Percentiles rank a stretch among this genome's conserved stretches.
phyloP scores from a whole-genome alignment of 345 rosid species.

The Populus ilicifolia region DNA sequence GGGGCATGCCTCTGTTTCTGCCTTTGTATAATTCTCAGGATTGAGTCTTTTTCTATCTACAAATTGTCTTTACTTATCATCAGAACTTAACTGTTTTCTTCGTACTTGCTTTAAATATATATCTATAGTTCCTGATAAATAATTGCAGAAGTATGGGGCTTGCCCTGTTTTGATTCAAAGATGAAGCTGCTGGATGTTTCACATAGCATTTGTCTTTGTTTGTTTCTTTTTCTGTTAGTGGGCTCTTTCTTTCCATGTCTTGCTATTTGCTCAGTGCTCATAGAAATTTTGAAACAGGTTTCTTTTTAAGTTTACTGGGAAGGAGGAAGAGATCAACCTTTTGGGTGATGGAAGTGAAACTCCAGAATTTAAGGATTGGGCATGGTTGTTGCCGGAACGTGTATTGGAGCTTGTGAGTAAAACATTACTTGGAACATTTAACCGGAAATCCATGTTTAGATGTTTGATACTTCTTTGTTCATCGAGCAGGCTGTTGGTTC shows the following conservation, averaged over 20 bases:
- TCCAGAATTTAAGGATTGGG: slow-evolving; percentile 70
- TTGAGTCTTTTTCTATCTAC: not conserved
- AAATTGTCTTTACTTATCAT: not conserved
- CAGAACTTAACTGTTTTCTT: not conserved
- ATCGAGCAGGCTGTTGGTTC: slow-evolving; percentile 50
- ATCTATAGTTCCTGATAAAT: not conserved
- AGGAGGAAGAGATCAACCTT: slow-evolving; percentile 73
- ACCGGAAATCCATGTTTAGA: not conserved
- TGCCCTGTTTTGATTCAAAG: not conserved
- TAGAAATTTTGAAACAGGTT: slow-evolving; percentile 41
- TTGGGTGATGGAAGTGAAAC: slow-evolving; percentile 64
- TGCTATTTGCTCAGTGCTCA: not conserved
- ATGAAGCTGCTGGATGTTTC: not conserved
- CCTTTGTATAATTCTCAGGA: not conserved
- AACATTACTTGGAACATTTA: not conserved
- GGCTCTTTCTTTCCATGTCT: too few relatives aligned
- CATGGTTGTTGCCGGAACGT: slow-evolving; percentile 64
- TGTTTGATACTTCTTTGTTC: not conserved
- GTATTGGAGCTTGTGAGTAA: slow-evolving; percentile 51
- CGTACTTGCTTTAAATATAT: not conserved
- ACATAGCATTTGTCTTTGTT: not conserved
- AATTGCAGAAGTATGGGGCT: not conserved
- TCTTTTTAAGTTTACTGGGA: slow-evolving; percentile 67
- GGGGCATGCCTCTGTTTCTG: not conserved
- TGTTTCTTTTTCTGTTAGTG: not conserved